A percentile compares a stretch with the other conserved stretches of the same genome.
Evolutionary conservation across 345 rosid species (phyloP).

Genomic region (Camelina hispida): DNA sequence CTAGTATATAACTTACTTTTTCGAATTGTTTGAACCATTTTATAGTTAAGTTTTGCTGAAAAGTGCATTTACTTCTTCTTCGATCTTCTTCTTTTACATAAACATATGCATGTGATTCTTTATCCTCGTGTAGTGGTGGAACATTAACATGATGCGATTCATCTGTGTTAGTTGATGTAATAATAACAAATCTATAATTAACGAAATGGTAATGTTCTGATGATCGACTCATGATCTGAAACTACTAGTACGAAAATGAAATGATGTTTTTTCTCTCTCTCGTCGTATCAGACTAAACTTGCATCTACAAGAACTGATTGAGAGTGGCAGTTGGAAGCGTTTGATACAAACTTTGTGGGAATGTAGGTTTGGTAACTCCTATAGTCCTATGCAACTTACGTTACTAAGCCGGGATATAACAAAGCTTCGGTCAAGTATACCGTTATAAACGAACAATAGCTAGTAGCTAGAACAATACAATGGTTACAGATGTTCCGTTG

Average conservation of each 20-base stretch:
- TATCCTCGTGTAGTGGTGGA: neutral
- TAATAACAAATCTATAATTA: neutral
- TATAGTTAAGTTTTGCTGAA: neutral
- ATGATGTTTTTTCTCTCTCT: neutral
- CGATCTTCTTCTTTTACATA: neutral
- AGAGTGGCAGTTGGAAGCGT: too few relatives aligned
- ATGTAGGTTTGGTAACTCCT: too few relatives aligned
- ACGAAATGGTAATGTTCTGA: neutral
- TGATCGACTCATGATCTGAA: neutral
- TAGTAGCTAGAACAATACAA: too few relatives aligned
- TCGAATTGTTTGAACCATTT: neutral
- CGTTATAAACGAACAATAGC: too few relatives aligned
- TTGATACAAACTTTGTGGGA: too few relatives aligned
- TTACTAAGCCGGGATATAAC: too few relatives aligned
- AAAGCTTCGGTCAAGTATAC: too few relatives aligned
- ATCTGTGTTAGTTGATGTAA: neutral
- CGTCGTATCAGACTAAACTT: neutral
- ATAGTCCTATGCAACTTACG: too few relatives aligned
- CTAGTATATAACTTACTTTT: neutral
- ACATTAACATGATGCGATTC: conserved; percentile 7
- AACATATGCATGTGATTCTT: conserved; percentile 2
- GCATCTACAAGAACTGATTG: neutral
- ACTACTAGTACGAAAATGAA: neutral
- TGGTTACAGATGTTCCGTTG: too few relatives aligned
- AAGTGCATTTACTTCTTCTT: neutral